Evolutionary conservation across 1,139 yeast species (phyloP), one percentile per base, ranked within the genome.

Genomic region (Nakaseomyces sp.): DNA sequence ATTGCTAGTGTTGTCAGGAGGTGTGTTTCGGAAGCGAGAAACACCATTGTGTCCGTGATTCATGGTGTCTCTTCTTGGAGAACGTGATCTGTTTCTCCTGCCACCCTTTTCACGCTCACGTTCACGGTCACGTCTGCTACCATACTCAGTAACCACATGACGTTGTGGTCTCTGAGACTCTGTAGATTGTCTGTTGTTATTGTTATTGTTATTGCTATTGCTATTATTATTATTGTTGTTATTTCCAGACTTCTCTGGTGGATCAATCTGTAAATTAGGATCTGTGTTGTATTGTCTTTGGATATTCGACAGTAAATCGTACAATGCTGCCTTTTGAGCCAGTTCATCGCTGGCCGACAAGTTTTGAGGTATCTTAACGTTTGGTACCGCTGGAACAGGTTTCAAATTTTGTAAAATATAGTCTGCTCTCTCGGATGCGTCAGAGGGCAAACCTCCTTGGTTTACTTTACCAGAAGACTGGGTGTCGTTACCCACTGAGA

Each of bases 371-470:
- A 59, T 42, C 3, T 44, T 43, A 12, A 61, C 50, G 17, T 47
- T 35, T 8, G 62, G 60, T 12, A 54, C 42, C 7, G 45, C 47
- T 15, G 48, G 37, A 29, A 17, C 35, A 25, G 53, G 55, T 31
- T 50, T 51, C 53, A 50, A 44, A 48, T 52, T 48, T 40, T 48
- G 49, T 42, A 60, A 47, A 41, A 60, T 54, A 22, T 53, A 50
- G 15, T 48, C 40, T 31, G 54, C 52, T 43, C 56, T 77, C 50
- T 80, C 76, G 46, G 72, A 73, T 15, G 84, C 75, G 56, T 76
- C 79, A 47, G 69, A 60, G 5, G 64, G 50, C 24, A 62, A 48
- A 7, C 59, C 49, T 9, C 63, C 51, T 22, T 50, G 44, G 18
- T 56, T 44, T 4, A 46, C 48, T 25, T 54, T 43, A 16, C 55